A percentile compares a stretch with the other conserved stretches of the same genome.
These are phyloP conservation scores for Pilaira anomala DNA, from an alignment of 192 early-diverging fungal species.

Conservation along the genomic window DNA sequence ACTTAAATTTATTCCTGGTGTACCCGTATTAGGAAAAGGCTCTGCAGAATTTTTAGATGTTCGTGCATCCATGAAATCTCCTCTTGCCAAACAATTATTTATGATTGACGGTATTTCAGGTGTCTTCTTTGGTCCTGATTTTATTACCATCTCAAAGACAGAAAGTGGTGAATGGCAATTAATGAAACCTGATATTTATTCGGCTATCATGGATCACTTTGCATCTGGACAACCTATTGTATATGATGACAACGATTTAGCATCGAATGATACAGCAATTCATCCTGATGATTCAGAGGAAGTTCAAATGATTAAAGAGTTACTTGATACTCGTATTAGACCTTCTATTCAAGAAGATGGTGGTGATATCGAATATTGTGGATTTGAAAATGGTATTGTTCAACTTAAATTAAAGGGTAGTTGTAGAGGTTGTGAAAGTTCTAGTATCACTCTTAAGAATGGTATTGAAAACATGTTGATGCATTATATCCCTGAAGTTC, in stretches of 20 bases:
- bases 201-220: slow-evolving; percentile 92
- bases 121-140: slow-evolving; percentile 91
- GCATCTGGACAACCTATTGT: slow-evolving; percentile 82
- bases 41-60: slow-evolving; percentile 83
- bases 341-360: slow-evolving; percentile 99
- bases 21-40: slow-evolving; percentile 67
- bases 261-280: slow-evolving; percentile 60
- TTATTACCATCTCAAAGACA: slow-evolving; percentile 94
- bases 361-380: slow-evolving; percentile 95
- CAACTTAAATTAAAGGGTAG: slow-evolving; percentile 90
- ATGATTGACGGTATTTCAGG: slow-evolving; percentile 88
- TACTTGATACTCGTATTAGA: slow-evolving; percentile 91
- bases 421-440: slow-evolving; percentile 91
- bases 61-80: slow-evolving; percentile 75
- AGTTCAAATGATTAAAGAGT: slow-evolving; percentile 98
- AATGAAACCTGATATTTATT: slow-evolving; percentile 97
- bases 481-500: slow-evolving; percentile 97
- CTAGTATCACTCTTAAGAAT: slow-evolving; percentile 92
- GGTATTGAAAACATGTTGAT: slow-evolving; percentile 99
- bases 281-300: slow-evolving; percentile 81
- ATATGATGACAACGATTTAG: slow-evolving; percentile 47
- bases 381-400: slow-evolving; percentile 87
- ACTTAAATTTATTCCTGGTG: slow-evolving; percentile 96
- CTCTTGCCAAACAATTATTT: slow-evolving; percentile 89
- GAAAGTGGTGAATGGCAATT: slow-evolving; percentile 89